A percentile compares a stretch with the other conserved stretches of the same genome.
These are phyloP conservation scores for Ganoderma leucocontextum DNA, from an alignment of 1,284 basidiomycete genomes.

Conservation along the genomic window DNA sequence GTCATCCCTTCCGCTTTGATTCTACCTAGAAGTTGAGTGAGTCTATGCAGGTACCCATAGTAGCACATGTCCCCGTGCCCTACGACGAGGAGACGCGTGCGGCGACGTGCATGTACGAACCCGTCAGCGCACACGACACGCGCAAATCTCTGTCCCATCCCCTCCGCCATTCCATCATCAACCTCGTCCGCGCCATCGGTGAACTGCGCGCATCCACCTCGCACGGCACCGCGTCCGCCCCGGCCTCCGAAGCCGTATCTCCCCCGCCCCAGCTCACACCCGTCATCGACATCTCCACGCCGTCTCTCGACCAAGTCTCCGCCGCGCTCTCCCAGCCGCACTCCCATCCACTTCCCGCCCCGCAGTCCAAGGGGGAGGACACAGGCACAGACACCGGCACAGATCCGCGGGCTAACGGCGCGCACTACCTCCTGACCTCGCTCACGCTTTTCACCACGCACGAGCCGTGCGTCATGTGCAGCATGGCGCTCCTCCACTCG, in stretches of 20 bases:
- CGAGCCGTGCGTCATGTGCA: constrained; percentile 96
- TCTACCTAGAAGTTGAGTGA: not conserved
- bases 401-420: constrained; percentile 56
- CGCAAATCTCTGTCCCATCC: constrained; percentile 75
- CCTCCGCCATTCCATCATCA: constrained; percentile 84
- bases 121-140: constrained; percentile 75
- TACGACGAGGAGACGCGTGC: constrained; percentile 49
- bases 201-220: constrained; percentile 56
- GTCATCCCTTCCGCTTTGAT: not conserved
- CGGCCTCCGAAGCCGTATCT: not conserved
- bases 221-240: constrained; percentile 13
- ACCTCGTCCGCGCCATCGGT: constrained; percentile 74
- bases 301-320: constrained; percentile 19
- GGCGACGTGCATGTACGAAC: constrained; percentile 44
- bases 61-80: constrained; percentile 75
- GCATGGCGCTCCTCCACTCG: constrained; percentile 93
- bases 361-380: not conserved
- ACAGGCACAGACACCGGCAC: constrained; percentile 22
- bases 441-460: constrained; percentile 88
- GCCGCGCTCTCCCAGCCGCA: constrained; percentile 16
- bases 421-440: constrained; percentile 87
- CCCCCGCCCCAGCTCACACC: constrained; percentile 19
- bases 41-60: constrained; percentile 71
- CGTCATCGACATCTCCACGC: constrained; percentile 7
- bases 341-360: constrained; percentile 1